A percentile compares a stretch with the other conserved stretches of the same genome.
Evolutionary conservation across 2,329 filamentous ascomycete species (phyloP).

Genomic region (Aspergillus piperis): DNA sequence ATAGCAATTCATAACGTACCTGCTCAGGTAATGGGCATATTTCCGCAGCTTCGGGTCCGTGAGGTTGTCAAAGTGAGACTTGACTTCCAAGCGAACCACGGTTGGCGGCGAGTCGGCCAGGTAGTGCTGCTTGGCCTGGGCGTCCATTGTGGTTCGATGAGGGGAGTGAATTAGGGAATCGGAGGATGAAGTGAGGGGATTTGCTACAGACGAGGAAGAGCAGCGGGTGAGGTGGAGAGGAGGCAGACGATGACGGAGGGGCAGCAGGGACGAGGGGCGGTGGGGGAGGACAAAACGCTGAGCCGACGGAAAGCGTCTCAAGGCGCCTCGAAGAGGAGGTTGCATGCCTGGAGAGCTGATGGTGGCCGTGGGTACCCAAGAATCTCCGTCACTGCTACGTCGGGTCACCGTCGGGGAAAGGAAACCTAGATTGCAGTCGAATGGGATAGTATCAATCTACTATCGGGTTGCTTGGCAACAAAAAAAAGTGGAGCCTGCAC

Average conservation of each 20-base stretch:
- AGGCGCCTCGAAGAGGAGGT: constrained; percentile 22
- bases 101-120: constrained; percentile 88
- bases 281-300: constrained; percentile 20
- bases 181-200: constrained; percentile 14
- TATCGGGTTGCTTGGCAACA: constrained; percentile 18
- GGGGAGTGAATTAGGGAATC: constrained; percentile 17
- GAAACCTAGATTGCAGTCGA: not conserved
- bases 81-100: constrained; percentile 84
- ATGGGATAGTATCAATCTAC: not conserved
- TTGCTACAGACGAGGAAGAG: constrained; percentile 21
- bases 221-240: constrained; percentile 16
- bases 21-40: constrained; percentile 88
- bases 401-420: constrained; percentile 2
- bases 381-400: constrained; percentile 8
- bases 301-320: constrained; percentile 25
- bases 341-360: constrained; percentile 19
- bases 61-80: constrained; percentile 79
- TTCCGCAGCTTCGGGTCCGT: constrained; percentile 68
- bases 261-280: constrained; percentile 18
- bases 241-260: constrained; percentile 19
- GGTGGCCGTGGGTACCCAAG: not conserved
- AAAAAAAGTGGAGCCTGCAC: constrained; percentile 14
- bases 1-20: constrained; percentile 48
- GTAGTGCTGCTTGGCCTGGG: constrained; percentile 63
- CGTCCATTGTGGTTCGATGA: constrained; percentile 38